Evolutionary conservation across 805 yeast genomes (phyloP).

Genomic region (Saccharomycopsis malanga): DNA sequence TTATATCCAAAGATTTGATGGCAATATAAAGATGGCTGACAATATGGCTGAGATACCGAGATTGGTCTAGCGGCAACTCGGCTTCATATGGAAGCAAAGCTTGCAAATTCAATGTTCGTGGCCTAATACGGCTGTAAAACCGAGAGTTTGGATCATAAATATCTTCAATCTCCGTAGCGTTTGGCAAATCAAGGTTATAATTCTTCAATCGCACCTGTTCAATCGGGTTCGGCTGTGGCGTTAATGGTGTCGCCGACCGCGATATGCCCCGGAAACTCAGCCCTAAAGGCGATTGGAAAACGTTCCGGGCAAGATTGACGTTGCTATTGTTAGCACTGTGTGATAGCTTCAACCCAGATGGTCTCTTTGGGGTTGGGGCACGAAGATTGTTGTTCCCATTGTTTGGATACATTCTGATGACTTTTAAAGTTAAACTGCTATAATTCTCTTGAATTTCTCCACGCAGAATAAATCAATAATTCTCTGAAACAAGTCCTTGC

Average conservation of each 20-base stretch:
- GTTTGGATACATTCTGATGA: no score
- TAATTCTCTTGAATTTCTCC: no score
- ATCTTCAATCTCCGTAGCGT: constrained; percentile 28
- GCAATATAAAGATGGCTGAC: constrained; percentile 75
- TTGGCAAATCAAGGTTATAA: constrained; percentile 48
- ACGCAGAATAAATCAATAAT: no score
- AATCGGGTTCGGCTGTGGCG: constrained; percentile 18
- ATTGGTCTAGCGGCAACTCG: constrained; percentile 62
- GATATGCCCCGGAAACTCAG: neutral
- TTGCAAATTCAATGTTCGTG: constrained; percentile 29
- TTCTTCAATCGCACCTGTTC: constrained; percentile 29
- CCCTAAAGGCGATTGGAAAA: constrained; percentile 9
- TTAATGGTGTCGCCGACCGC: constrained; percentile 16
- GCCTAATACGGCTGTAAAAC: constrained; percentile 33
- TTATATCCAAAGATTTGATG: constrained; percentile 63
- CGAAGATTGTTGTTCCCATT: neutral
- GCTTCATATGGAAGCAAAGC: constrained; percentile 63
- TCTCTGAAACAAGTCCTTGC: no score
- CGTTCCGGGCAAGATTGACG: constrained; percentile 5
- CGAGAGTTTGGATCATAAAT: constrained; percentile 34
- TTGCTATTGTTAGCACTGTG: neutral
- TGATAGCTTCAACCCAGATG: neutral
- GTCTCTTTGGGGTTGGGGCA: constrained; percentile 9
- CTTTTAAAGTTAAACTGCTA: no score
- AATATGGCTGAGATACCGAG: constrained; percentile 71